Evolutionary conservation across 179 eudicot genomes (phyloP), one percentile per base, ranked within the genome.

Genomic region (Silene noctiflora): DNA sequence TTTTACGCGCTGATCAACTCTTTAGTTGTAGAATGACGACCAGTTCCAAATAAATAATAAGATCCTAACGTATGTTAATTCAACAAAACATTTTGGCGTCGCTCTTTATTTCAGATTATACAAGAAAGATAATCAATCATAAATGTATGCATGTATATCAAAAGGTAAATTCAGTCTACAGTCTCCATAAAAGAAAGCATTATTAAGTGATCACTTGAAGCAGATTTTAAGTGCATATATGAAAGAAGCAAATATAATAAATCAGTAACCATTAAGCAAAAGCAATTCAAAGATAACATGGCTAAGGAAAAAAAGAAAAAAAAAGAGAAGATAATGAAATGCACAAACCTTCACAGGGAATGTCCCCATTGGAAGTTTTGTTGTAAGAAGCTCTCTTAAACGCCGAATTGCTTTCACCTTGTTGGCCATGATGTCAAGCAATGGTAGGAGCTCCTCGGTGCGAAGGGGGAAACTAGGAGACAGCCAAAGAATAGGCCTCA

Each of bases 391-490:
- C 69, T 82, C 84, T 67, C 84, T 71, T 20, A 82, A 24, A 44
- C 84, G 84, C 31, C 84, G 84, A 31, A 82, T 78, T n/a, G 84
- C 84, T 74, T 82, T 82, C 77, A 82, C 84, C 77, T 82, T 82
- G 71, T 82, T 82, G 67, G 84, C 84, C 69, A 82, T 39, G 58
- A 82, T 82, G 72, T 82, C 84, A 67, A 82, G 82, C 77, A 82
- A 75, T 1, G 84, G 84, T 72, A 82, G 67, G 16, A 82, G 74
- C 68, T 82, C 84, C 71, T 82, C 84, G 11, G 76, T 78, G 8
- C 73, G 79, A 29, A 82, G 25, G 2, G 84, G 84, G 46, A 82
- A 82, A 66, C 39, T 53, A 14, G 79, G 65, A 33, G 84, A 82
- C 22, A 82, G 75, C 84, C 84, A 82, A 72, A 82, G 79, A 58